A percentile compares a stretch with the other conserved stretches of the same genome.
Evolutionary conservation across 805 yeast species (phyloP).

Genomic region (Saccharomyces eubayanus): DNA sequence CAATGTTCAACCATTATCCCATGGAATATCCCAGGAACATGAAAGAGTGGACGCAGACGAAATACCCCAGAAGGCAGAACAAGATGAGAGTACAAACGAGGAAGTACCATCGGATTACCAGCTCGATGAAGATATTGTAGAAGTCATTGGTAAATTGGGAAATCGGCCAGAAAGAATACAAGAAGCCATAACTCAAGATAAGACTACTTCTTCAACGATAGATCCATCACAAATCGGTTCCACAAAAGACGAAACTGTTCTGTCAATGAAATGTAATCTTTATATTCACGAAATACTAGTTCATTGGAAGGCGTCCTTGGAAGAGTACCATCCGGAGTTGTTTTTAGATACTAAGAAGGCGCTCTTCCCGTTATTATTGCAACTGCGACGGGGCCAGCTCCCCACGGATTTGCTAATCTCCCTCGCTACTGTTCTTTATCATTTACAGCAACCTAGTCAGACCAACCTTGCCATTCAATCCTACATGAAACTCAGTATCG

Average conservation of each 20-base stretch:
- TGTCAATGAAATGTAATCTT: conserved; percentile 40
- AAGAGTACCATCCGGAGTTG: conserved; percentile 22
- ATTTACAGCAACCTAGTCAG: conserved; percentile 43
- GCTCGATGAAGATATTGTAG: conserved; percentile 14
- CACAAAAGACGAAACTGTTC: conserved; percentile 33
- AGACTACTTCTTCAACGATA: conserved; percentile 32
- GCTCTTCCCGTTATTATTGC: conserved; percentile 45
- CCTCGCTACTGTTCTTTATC: conserved; percentile 49
- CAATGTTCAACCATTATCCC: not conserved
- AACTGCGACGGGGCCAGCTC: conserved; percentile 39
- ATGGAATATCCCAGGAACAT: not conserved
- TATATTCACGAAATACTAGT: conserved; percentile 29
- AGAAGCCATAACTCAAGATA: conserved; percentile 6
- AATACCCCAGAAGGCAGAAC: conserved; percentile 11
- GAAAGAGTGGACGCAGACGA: conserved; percentile 7
- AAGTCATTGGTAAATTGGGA: not conserved
- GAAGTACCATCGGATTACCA: conserved; percentile 1
- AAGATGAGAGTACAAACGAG: not conserved
- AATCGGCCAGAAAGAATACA: conserved; percentile 7
- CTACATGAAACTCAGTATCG: conserved; percentile 70
- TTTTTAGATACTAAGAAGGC: conserved; percentile 41
- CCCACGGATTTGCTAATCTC: conserved; percentile 40
- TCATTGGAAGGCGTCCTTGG: conserved; percentile 31
- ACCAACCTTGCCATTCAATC: conserved; percentile 39
- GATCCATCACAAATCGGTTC: conserved; percentile 29